These are phyloP conservation scores for Santalum album DNA, from an alignment of 164 flowering plant genomes.

Conservation along the genomic window DNA sequence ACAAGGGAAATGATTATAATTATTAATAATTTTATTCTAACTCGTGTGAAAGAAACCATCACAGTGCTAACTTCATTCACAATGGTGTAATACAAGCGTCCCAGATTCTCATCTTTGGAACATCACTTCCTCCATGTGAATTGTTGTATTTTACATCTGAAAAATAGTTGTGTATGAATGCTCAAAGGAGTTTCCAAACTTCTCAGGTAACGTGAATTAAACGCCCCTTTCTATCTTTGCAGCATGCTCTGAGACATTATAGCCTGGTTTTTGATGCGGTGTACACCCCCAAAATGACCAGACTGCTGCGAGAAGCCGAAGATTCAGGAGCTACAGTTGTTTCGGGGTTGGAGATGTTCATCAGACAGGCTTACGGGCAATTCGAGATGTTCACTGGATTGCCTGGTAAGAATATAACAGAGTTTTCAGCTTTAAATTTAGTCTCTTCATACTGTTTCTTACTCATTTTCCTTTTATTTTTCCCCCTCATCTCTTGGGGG, in stretches of 20 bases:
- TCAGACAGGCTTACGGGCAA: constrained; percentile 86
- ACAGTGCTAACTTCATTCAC: too few relatives aligned
- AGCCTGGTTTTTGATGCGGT: constrained; percentile 86
- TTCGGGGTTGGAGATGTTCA: constrained; percentile 83
- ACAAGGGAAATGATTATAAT: too few relatives aligned
- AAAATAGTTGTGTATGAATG: too few relatives aligned
- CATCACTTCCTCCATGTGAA: too few relatives aligned
- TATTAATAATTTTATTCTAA: too few relatives aligned
- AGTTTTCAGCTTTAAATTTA: neutral
- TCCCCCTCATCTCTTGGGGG: neutral
- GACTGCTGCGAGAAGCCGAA: constrained; percentile 77
- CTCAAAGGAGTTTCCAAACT: too few relatives aligned
- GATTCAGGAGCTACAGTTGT: constrained; percentile 67
- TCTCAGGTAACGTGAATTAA: too few relatives aligned
- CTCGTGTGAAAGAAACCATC: too few relatives aligned
- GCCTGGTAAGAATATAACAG: constrained; percentile 47
- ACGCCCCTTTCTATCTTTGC: constrained; percentile 14
- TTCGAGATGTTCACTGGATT: constrained; percentile 83
- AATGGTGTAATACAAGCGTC: too few relatives aligned
- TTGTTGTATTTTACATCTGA: too few relatives aligned
- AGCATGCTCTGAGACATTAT: constrained; percentile 62
- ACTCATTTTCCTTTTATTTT: neutral
- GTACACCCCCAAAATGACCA: constrained; percentile 86
- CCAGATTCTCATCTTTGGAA: too few relatives aligned
- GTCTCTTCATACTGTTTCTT: neutral